These are phyloP conservation scores for Colletotrichum spinosum DNA, from an alignment of 2,329 filamentous ascomycete species.

Conservation along the genomic window DNA sequence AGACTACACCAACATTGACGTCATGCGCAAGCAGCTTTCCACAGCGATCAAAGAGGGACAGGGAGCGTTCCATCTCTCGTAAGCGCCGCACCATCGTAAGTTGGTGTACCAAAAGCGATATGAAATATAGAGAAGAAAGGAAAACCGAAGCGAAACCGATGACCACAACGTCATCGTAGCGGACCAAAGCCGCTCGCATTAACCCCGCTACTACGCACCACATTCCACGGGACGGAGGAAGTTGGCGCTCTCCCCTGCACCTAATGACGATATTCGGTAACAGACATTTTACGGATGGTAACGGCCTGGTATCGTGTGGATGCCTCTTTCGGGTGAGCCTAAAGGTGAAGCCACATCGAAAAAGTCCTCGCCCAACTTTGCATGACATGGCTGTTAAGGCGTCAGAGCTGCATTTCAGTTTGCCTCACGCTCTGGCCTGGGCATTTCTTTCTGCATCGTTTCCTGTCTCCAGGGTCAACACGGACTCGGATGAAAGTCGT, in stretches of 20 bases:
- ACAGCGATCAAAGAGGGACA: conserved; percentile 95
- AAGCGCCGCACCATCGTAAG: conserved; percentile 39
- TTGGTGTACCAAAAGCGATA: not conserved
- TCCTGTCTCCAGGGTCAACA: conserved; percentile 20
- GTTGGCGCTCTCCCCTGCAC: not conserved
- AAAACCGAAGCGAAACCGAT: not conserved
- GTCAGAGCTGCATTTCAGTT: conserved; percentile 32
- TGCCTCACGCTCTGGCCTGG: conserved; percentile 31
- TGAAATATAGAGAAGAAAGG: conserved; percentile 5
- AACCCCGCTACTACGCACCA: conserved; percentile 10
- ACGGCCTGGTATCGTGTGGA: conserved; percentile 13
- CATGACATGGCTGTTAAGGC: conserved; percentile 39
- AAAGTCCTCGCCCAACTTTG: conserved; percentile 29
- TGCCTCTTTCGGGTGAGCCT: conserved; percentile 28
- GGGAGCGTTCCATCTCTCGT: conserved; percentile 96
- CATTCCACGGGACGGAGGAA: conserved; percentile 9
- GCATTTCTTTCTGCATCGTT: conserved; percentile 28
- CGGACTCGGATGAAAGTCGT: conserved; percentile 7
- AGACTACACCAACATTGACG: conserved; percentile 85
- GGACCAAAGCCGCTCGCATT: conserved; percentile 2
- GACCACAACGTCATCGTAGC: not conserved
- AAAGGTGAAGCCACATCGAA: conserved; percentile 23
- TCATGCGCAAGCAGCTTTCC: conserved; percentile 81
- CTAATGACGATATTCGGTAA: conserved; percentile 26
- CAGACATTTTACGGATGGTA: conserved; percentile 32